Conservation (phyloP, 768 basidiomycete genomes). For the Punctularia strigosozonata region DNA sequence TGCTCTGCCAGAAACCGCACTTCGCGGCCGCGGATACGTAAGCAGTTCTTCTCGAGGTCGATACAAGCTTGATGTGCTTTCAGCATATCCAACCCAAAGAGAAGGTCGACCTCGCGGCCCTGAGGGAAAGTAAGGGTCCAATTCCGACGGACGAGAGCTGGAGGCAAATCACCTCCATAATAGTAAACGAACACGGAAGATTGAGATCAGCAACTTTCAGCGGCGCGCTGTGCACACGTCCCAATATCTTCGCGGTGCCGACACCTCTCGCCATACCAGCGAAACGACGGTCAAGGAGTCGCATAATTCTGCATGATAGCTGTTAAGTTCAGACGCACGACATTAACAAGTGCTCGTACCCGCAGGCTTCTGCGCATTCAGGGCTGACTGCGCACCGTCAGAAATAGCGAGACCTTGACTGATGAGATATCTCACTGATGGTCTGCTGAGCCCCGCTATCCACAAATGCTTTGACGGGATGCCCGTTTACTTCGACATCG, state of each 20-base stretch:
- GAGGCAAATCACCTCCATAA: slow-evolving; percentile 65
- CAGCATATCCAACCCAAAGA: slow-evolving; percentile 98
- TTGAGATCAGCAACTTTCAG: slow-evolving; percentile 76
- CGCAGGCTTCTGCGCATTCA: slow-evolving; percentile 83
- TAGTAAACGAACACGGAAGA: slow-evolving; percentile 85
- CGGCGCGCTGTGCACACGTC: slow-evolving; percentile 88
- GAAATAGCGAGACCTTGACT: slow-evolving; percentile 3
- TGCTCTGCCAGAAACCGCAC: slow-evolving; percentile 88
- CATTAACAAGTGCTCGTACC: slow-evolving; percentile 54
- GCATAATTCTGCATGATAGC: slow-evolving; percentile 60
- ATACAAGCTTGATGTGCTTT: slow-evolving; percentile 96
- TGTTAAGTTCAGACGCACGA: slow-evolving; percentile 3
- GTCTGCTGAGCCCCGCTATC: slow-evolving; percentile 97
- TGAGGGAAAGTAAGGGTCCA: slow-evolving; percentile 15
- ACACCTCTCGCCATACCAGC: slow-evolving; percentile 88
- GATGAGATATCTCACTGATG: slow-evolving; percentile 55
- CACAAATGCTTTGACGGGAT: slow-evolving; percentile 90
- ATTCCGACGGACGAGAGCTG: slow-evolving; percentile 1
- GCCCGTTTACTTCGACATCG: slow-evolving; percentile 84
- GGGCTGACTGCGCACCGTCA: slow-evolving; percentile 58
- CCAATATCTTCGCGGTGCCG: slow-evolving; percentile 89
- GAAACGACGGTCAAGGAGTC: slow-evolving; percentile 79
- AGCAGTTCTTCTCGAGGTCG: slow-evolving; percentile 79
- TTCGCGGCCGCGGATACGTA: slow-evolving; percentile 88
- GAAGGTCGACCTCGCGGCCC: slow-evolving; percentile 89